Evolutionary conservation across 108 stramenopile species (phyloP), one percentile per base, ranked within the genome.

Genomic region (Discostella stelligeroides): DNA sequence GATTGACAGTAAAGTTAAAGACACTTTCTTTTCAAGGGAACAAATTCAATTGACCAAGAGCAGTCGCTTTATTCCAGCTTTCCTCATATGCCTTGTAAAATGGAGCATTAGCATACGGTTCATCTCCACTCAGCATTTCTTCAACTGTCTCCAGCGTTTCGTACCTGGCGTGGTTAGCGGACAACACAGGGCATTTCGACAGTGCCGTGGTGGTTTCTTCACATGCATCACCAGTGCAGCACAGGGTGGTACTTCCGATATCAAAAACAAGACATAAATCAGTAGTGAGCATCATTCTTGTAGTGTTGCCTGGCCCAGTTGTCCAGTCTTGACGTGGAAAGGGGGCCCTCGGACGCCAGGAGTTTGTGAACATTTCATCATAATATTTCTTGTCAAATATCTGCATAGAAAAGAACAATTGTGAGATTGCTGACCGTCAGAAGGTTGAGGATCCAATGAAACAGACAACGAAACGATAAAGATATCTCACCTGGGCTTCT

Each of bases 281-380:
- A 18, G 79, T 80, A 40, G 74, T 74, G 0, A 80, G 66, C 79
- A 80, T 80, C 67, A 80, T 45, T 24, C 72, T 21, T 1, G 47
- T 25, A 39, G 34, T 59, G 13, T 57, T 59, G 27, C 27, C 25
- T 40, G 29, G 21, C 29, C 73, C 79, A 10, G 54, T 70, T 17
- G 79, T 80, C 73, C 73, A 80, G 46, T 80, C 79, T 39, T 61
- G 51, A 5, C 12, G 56, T 27, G 29, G 0, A 14, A n/a, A 9
- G 1, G 60, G 29, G 57, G 70, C 70, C 42, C 73, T 68, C 12
- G 79, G 79, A 17, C 60, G 55, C 79, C 79, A 80, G 20, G 60
- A 42, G 40, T 70, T 60, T 14, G 60, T 15, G 18, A 50, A 62
- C 8, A 80, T 29, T 49, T 80, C 79, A 47, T 70, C 73, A 28